Evolutionary conservation across 768 basidiomycete species (phyloP).

Genomic region (Gloeopeniophorella convolvens): DNA sequence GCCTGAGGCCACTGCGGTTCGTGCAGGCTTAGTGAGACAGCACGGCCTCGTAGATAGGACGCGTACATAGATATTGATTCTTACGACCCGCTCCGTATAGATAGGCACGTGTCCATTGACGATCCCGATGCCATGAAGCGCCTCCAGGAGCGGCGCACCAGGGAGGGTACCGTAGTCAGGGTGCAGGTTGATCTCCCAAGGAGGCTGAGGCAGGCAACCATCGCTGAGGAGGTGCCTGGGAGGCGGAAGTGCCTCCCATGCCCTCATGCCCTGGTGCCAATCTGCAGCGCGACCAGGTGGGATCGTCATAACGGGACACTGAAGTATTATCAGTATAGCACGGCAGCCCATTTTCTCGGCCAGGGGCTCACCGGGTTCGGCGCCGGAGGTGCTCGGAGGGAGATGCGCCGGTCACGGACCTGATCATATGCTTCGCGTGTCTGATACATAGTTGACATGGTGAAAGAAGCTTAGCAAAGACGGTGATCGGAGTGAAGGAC

Average conservation of each 20-base stretch:
- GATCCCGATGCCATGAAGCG: constrained; percentile 5
- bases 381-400: constrained; percentile 9
- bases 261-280: constrained; percentile 12
- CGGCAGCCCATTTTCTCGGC: too few relatives aligned
- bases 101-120: background rate
- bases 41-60: background rate
- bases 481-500: too few relatives aligned
- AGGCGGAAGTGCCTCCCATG: constrained; percentile 1
- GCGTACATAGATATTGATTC: constrained; percentile 5
- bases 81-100: background rate
- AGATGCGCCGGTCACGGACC: background rate
- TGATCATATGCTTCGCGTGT: background rate
- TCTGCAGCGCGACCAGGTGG: constrained; percentile 11
- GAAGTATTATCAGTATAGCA: background rate
- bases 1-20: constrained; percentile 6
- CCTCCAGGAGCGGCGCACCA: constrained; percentile 12
- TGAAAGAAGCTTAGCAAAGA: too few relatives aligned
- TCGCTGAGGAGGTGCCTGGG: background rate
- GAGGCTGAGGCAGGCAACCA: background rate
- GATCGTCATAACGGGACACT: constrained; percentile 7
- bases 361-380: constrained; percentile 6
- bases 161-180: constrained; percentile 13
- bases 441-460: background rate
- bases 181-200: constrained; percentile 10
- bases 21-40: background rate